Conservation (phyloP, 192 early-diverging fungal species). For the Ambispora gerdemannii region DNA sequence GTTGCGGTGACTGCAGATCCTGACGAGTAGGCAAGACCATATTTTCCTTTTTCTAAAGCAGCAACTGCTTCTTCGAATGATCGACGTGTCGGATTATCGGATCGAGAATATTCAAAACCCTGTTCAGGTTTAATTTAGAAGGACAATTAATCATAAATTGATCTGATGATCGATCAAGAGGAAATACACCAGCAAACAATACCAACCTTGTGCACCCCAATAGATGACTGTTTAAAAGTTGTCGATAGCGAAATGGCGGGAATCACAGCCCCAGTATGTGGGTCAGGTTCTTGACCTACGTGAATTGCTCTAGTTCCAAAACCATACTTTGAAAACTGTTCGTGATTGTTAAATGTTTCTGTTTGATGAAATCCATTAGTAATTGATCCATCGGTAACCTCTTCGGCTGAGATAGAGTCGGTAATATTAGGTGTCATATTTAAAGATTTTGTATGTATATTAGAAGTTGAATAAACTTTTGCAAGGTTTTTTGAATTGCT, state of each 20-base stretch:
- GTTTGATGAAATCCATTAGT: neutral
- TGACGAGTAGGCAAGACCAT: constrained; percentile 80
- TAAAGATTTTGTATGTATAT: no score
- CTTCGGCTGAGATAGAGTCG: no score
- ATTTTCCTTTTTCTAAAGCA: constrained; percentile 84
- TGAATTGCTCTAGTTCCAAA: constrained; percentile 96
- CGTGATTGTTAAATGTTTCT: neutral
- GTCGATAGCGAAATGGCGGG: constrained; percentile 94
- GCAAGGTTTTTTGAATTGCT: no score
- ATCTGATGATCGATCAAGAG: no score
- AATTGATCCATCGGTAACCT: no score
- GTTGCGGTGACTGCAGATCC: constrained; percentile 85
- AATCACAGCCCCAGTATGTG: constrained; percentile 94
- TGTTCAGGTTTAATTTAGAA: constrained; percentile 14
- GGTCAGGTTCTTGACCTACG: constrained; percentile 86
- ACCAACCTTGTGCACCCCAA: constrained; percentile 80
- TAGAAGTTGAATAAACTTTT: no score
- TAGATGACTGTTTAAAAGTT: constrained; percentile 89
- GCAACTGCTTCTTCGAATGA: constrained; percentile 85
- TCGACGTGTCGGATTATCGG: constrained; percentile 74
- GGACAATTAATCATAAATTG: neutral
- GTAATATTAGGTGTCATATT: constrained; percentile 6
- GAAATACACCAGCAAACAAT: no score
- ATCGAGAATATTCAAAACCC: constrained; percentile 79
- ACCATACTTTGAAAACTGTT: constrained; percentile 31